Base-by-base conservation (phyloP, 352 stramenopile genomes). In the Globisporangium yorkense region DNA sequence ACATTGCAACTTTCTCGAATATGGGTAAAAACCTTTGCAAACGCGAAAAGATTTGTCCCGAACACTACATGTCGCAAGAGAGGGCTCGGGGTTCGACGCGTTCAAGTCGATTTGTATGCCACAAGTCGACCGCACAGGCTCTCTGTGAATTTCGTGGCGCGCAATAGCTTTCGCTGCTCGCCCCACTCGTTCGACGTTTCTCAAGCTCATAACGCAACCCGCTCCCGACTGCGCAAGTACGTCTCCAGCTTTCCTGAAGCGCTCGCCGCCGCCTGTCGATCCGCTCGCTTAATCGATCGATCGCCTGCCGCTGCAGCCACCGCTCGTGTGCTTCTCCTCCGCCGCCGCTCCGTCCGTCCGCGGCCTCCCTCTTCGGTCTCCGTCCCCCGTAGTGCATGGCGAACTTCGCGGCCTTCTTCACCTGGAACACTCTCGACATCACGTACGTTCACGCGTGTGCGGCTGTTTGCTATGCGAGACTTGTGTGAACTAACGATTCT, bases 371-470 rank as follows among this genome's bases (percentile, higher is more conserved):
- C 43, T 15, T 27, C 37, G 3, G 37, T 43, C 37, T 12, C 37
- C 37, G 10, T 15, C 13, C 43, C 49, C 29, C 29, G 50, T 39
- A 24, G 58, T 64, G 51, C 52, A 64, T 64, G 58, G 58, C 58
- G 47, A 64, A 64, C 51, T 64, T 64, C 47, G 58, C 58, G 31
- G 31, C 44, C 18, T 64, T 64, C 58, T 64, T 64, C 58, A 64
- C 58, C 24, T 64, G 58, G 58, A 64, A 59, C 20, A 64, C 58
- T 16, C 58, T 64, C 51, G 58, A 64, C 58, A 64, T 64, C 58
- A 64, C 24, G 58, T 64, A 50, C 58, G 52, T 54, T 10, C 16
- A 12, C 0, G 2, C 58, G 52, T 54, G 7, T 15, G 20, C 2
- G 2, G 18, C 47, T 27, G 13, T 48, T 37, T 56, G 51, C n/a